Evolutionary conservation across 1,284 basidiomycete species (phyloP).

Genomic region (Chalciporus sp.): DNA sequence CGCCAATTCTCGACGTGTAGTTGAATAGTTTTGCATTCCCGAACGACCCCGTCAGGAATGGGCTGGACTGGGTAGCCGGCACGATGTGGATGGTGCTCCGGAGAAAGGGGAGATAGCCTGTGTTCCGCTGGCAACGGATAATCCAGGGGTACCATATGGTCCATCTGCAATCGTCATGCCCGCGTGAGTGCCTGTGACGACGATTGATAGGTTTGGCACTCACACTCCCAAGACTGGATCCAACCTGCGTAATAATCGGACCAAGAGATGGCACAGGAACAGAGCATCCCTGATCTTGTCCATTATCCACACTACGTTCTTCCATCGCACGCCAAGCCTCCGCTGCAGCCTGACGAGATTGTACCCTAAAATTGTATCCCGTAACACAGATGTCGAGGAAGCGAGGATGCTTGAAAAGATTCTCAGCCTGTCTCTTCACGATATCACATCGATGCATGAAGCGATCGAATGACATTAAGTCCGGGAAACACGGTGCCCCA

Average conservation of each 20-base stretch:
- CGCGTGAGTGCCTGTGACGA: no score
- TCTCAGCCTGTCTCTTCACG: constrained; percentile 39
- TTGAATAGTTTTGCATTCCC: neutral
- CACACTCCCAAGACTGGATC: neutral
- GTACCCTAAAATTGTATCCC: neutral
- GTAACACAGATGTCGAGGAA: constrained; percentile 46
- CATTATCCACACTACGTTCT: neutral
- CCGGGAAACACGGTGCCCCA: constrained; percentile 40
- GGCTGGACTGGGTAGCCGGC: no score
- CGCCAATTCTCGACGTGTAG: neutral
- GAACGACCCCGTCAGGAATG: neutral
- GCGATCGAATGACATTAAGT: constrained; percentile 44
- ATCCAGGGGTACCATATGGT: neutral
- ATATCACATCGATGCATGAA: constrained; percentile 48
- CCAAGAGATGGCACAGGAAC: neutral
- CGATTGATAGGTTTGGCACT: no score
- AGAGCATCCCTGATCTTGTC: neutral
- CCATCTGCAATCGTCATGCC: neutral
- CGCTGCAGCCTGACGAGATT: neutral
- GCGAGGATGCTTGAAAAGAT: constrained; percentile 44
- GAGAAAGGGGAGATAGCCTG: no score
- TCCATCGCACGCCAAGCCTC: no score
- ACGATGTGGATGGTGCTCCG: no score
- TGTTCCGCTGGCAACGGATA: no score
- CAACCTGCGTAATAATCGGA: neutral